Base-by-base conservation (phyloP, 306 rosid species). In the Lathyrus sativus region DNA sequence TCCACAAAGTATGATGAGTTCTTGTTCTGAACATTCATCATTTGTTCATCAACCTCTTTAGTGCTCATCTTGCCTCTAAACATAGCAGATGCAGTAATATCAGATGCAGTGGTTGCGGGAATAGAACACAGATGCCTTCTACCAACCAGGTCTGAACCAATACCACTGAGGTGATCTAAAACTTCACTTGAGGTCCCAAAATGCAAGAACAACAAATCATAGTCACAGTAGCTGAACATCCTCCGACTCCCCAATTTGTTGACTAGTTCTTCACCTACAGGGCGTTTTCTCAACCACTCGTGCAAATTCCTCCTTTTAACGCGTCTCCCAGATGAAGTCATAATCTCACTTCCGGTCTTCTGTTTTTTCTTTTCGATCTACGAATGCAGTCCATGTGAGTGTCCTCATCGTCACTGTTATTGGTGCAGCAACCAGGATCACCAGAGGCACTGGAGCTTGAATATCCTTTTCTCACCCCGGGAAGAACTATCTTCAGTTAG, bases 311-410 rank as follows among this genome's bases (percentile, higher is more conserved):
- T 89, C 81, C 91, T 82, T 81, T 95, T 95, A 67, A 90, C 90
- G 42, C 90, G 96, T 83, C 99, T 95, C 67, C 99, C 99, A 67
- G 99, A 95, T 78, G 97, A 95, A 66, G 96, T 90, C 92, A 77
- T 80, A 68, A 88, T 75, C 79, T 87, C 97, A 62, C 56, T 71
- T 38, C 89, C 95, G 42, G 76, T 76, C 82, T 88, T 95, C 59
- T 78, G 88, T 38, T 85, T 88, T 80, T 85, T 95, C 99, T 78
- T 73, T 82, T 90, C 33, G 97, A 90, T 81, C 96, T 87, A 29
- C 87, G 89, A 68, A 78, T 80, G 70, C 85, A 63, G 66, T 86
- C 96, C 70, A 78, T 57, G 76, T 68, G 76, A 70, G 68, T 46
- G 12, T 88, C 92, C 18, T 87, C 99, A 66, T 61, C 75, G 37